Evolutionary conservation across 352 stramenopile species (phyloP), one percentile per base, ranked within the genome.

Genomic region (Peronospora farinosa): DNA sequence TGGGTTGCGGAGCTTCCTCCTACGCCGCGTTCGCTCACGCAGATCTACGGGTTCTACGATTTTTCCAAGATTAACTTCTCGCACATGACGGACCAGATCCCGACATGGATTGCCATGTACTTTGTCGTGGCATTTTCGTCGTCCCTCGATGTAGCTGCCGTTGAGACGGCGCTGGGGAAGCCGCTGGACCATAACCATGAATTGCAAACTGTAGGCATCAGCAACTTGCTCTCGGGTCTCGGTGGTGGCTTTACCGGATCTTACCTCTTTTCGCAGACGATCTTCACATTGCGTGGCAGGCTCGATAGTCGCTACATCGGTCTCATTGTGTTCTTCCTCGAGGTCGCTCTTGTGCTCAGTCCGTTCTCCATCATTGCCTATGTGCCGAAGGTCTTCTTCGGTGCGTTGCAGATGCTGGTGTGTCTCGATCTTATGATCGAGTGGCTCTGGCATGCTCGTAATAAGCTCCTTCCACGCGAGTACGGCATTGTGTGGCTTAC

Each of bases 191-290:
- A 98, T 76, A 97, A 98, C 69, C 71, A 94, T 57, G 96, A 98
- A 43, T 67, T 97, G 12, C 81, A 93, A 48, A 97, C 90, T 23
- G 95, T 99, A 6, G 96, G 96, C 1, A 72, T 97, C 19, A 97
- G 86, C 38, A 99, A 99, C 71, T 69, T 98, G 13, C 60, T 98
- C 11, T 98, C 87, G 21, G 97, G 97, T 5, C 42, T 98, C 31
- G 88, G 84, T 0, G 96, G 96, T 15, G 97, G 97, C 33, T 99
- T 98, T 63, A 98, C 96, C 5, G 97, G 97, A 5, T 97, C 82
- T 19, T 99, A 99, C 69, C 98, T 99, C 59, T 99, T 99, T 67
- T 97, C 85, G 19, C 96, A 99, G 76, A 98, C 94, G 32, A 92
- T 94, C 47, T 92, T 94, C 60, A 90, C 84, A 32, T 65, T 92